Conservation (phyloP, 2,329 filamentous ascomycete genomes). For the Emericellopsis cladophorae region DNA sequence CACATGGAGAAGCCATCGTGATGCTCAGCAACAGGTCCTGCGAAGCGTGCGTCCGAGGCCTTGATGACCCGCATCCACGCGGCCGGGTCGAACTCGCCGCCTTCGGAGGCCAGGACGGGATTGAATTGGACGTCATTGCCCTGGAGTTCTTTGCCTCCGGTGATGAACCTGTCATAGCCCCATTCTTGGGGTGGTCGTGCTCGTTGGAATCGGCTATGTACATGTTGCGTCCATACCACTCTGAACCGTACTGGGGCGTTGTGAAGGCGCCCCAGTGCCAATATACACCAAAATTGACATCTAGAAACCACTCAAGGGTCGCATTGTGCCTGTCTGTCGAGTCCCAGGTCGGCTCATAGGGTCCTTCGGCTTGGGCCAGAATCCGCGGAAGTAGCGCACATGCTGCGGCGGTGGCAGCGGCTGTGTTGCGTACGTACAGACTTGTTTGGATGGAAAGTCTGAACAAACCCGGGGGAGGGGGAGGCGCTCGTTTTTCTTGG, state of each 20-base stretch:
- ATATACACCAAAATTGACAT: constrained; percentile 7
- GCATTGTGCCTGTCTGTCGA: not conserved
- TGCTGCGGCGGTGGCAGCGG: too few relatives aligned
- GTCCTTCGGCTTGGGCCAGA: not conserved
- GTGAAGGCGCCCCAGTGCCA: constrained; percentile 8
- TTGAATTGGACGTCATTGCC: constrained; percentile 4
- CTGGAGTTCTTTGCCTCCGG: constrained; percentile 2
- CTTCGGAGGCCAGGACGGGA: constrained; percentile 3
- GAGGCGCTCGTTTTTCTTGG: too few relatives aligned
- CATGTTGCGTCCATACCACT: constrained; percentile 5
- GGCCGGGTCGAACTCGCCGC: constrained; percentile 5
- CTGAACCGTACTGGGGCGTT: constrained; percentile 3
- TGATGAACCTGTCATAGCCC: constrained; percentile 6
- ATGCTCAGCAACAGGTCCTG: constrained; percentile 4
- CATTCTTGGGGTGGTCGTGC: constrained; percentile 2
- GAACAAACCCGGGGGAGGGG: too few relatives aligned
- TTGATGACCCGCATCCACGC: constrained; percentile 5
- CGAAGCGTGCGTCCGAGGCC: constrained; percentile 5
- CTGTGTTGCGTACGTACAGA: too few relatives aligned
- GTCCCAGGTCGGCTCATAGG: not conserved
- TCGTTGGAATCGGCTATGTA: constrained; percentile 1
- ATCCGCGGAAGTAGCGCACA: too few relatives aligned
- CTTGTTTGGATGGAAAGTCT: too few relatives aligned
- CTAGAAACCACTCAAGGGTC: constrained; percentile 6
- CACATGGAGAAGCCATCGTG: constrained; percentile 2